A percentile compares a stretch with the other conserved stretches of the same genome.
These are phyloP conservation scores for Dalbergia oliveri DNA, from an alignment of 306 rosid species.

Conservation along the genomic window DNA sequence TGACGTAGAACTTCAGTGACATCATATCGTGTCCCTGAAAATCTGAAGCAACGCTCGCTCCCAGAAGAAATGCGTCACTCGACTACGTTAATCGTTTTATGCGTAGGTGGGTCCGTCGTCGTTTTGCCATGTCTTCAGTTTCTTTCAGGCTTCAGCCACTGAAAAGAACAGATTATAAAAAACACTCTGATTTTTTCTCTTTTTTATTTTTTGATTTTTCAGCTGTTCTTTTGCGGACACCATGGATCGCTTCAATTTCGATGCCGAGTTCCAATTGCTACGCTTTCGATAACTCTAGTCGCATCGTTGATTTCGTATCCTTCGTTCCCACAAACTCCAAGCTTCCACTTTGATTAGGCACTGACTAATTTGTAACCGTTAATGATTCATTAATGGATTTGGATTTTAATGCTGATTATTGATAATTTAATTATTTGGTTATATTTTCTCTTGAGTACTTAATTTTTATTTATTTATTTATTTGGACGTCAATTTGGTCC, in stretches of 20 bases:
- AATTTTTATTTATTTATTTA: not conserved
- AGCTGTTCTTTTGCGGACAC: constrained; percentile 63
- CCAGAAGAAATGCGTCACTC: constrained; percentile 43
- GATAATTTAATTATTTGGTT: not conserved
- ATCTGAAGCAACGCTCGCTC: constrained; percentile 37
- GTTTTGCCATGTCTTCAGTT: constrained; percentile 24
- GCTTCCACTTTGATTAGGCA: constrained; percentile 20
- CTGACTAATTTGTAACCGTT: not conserved
- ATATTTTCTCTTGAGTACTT: not conserved
- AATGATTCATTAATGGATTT: constrained; percentile 22
- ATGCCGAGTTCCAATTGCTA: constrained; percentile 83
- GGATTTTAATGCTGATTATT: not conserved
- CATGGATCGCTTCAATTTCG: constrained; percentile 58
- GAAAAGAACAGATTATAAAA: not conserved
- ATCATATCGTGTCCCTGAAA: constrained; percentile 33
- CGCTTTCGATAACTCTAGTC: constrained; percentile 82
- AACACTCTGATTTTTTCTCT: not conserved
- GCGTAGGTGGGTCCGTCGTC: constrained; percentile 44
- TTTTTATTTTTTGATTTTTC: not conserved
- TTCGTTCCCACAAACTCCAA: constrained; percentile 30
- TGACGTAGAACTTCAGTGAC: constrained; percentile 3
- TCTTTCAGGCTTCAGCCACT: not conserved
- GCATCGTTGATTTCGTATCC: constrained; percentile 93
- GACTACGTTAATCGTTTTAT: constrained; percentile 30
- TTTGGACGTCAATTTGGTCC: not conserved